Conservation (phyloP, 768 basidiomycete genomes). For the Suillus sp. region DNA sequence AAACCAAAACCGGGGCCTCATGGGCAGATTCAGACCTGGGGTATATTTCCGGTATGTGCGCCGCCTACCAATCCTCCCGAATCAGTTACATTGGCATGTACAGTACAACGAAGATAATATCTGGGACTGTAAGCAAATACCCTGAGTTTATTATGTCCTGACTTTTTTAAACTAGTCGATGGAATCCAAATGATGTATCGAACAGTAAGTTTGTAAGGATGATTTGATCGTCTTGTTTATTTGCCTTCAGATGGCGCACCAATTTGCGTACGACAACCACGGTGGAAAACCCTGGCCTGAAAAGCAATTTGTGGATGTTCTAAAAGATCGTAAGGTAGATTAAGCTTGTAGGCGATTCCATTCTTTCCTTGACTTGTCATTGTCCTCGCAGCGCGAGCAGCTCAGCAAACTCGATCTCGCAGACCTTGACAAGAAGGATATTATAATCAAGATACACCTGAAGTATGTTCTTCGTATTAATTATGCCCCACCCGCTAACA, state of each 20-base stretch:
- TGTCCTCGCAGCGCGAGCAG: slow-evolving; percentile 20
- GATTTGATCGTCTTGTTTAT: slow-evolving; percentile 9
- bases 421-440: slow-evolving; percentile 27
- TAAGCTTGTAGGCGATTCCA: not conserved
- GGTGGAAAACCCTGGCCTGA: slow-evolving; percentile 23
- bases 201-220: not conserved
- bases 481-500: not conserved
- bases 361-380: slow-evolving; percentile 11
- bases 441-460: slow-evolving; percentile 17
- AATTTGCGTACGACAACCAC: slow-evolving; percentile 17
- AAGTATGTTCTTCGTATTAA: slow-evolving; percentile 23
- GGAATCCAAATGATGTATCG: slow-evolving; percentile 18
- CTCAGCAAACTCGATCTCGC: slow-evolving; percentile 22
- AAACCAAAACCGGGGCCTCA: slow-evolving; percentile 23
- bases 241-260: slow-evolving; percentile 20
- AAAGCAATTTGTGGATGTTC: slow-evolving; percentile 27
- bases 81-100: slow-evolving; percentile 11
- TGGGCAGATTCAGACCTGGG: slow-evolving; percentile 36
- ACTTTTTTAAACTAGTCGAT: slow-evolving; percentile 14
- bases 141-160: slow-evolving; percentile 3
- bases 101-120: slow-evolving; percentile 22
- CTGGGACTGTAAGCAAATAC: slow-evolving; percentile 20
- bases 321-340: slow-evolving; percentile 30
- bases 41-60: slow-evolving; percentile 26
- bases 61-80: not conserved